Evolutionary conservation across 2,329 filamentous ascomycete genomes (phyloP), one percentile per base, ranked within the genome.

Genomic region (Nemania serpens): DNA sequence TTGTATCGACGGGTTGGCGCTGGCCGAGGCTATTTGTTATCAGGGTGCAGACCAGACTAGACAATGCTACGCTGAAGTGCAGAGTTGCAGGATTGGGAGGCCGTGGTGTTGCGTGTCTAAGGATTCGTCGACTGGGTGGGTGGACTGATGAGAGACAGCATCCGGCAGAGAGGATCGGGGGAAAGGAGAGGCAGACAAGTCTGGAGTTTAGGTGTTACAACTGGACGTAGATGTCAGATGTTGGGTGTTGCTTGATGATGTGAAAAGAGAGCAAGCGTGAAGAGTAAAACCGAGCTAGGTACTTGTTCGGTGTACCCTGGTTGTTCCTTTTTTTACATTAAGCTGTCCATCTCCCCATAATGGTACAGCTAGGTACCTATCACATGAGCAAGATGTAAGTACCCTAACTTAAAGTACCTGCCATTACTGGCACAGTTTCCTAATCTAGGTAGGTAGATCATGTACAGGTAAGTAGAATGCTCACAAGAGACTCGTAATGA

Each of bases 31-130:
- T 17, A 29, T 22, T 29, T 37, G 46, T 37, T 48, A 39, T 9
- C 55, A 36, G 46, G 20, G 42, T 59, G 52, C 56, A 64, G 59
- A 53, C 55, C 50, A 65, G 65, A 62, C 62, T 59, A 66, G 58
- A 53, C 55, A 53, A 65, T 66, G 64, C 62, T 59, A 66, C 62
- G 62, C 52, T 50, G 52, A n/a, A 18, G 3, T 29, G 25, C 25
- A 29, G 25, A 29, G 25, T 29, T 29, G 25, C 25, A 29, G 25
- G 25, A 7, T 29, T 29, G 25, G 7, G 25, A 29, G 25, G 25
- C 25, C 41, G 46, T 25, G 17, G 55, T 18, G 18, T 17, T 20
- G 53, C 48, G n/a, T 51, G 53, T 55, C 50, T 47, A 22, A 41
- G 43, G 34, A 25, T 43, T 48, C 18, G 47, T 55, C 41, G 41